These are phyloP conservation scores for Globisporangium cederbergense DNA, from an alignment of 352 stramenopile species.

Conservation along the genomic window DNA sequence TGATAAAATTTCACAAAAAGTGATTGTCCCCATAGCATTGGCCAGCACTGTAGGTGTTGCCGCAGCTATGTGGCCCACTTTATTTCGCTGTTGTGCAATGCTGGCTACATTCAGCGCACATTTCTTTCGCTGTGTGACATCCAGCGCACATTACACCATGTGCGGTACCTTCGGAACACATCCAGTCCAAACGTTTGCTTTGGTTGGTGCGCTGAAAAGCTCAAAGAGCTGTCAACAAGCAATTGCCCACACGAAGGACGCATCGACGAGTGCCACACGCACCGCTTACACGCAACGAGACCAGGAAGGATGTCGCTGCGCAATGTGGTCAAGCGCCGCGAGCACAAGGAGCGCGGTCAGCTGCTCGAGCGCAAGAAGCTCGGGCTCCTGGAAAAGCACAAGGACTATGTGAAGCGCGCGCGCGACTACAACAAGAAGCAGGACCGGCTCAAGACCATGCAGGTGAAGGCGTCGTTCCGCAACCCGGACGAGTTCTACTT, in stretches of 20 bases:
- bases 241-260: neutral
- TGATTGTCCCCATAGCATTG: no score
- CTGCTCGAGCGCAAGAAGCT: conserved; percentile 90
- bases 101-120: neutral
- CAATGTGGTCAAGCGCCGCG: conserved; percentile 98
- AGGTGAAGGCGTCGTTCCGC: conserved; percentile 91
- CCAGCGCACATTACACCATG: neutral
- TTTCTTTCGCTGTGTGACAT: neutral
- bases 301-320: conserved; percentile 79
- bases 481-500: conserved; percentile 99
- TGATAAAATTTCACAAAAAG: no score
- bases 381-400: conserved; percentile 97
- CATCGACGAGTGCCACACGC: neutral
- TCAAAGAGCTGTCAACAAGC: neutral
- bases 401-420: conserved; percentile 96
- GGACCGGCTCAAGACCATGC: conserved; percentile 82
- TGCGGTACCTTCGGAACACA: neutral
- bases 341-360: conserved; percentile 98
- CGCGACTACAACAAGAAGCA: conserved; percentile 96
- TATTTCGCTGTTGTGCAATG: no score
- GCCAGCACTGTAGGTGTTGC: no score
- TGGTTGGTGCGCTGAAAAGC: conserved; percentile 7
- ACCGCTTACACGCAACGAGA: neutral
- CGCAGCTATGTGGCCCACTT: no score
- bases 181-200: neutral